A percentile compares a stretch with the other conserved stretches of the same genome.
Conservation (phyloP, 192 early-diverging fungal species). For the Neocallimastix lanati region DNA sequence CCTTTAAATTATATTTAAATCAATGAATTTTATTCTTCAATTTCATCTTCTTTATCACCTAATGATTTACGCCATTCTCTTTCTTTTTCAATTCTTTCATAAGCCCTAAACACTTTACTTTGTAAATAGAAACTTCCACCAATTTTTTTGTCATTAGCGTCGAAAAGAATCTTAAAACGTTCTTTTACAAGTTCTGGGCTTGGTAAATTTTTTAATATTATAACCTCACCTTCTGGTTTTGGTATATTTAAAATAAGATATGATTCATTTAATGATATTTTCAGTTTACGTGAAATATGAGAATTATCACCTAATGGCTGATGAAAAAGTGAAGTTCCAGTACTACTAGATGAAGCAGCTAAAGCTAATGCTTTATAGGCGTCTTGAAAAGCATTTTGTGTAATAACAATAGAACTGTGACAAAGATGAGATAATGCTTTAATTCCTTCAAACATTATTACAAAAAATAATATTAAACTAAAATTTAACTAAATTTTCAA, state of each 20-base stretch:
- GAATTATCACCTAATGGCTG: background rate
- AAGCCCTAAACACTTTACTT: conserved; percentile 80
- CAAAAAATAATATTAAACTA: no score
- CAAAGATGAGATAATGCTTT: background rate
- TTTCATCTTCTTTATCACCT: background rate
- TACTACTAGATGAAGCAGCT: background rate
- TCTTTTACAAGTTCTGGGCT: background rate
- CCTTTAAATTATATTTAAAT: no score
- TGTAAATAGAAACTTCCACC: conserved; percentile 91
- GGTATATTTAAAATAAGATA: background rate
- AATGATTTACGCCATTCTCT: background rate
- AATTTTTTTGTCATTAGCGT: conserved; percentile 60
- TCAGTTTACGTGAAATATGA: background rate
- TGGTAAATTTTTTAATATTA: background rate
- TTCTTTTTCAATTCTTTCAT: conserved; percentile 86
- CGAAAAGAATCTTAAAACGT: conserved; percentile 20
- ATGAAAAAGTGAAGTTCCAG: background rate
- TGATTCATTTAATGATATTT: background rate
- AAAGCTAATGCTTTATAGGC: background rate
- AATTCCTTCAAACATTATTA: background rate
- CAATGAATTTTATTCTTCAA: background rate
- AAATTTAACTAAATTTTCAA: no score
- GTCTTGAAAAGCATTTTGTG: background rate
- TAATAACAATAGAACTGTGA: background rate
- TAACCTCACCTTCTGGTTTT: background rate